These are phyloP conservation scores for Zygnema circumcarinatum DNA, from an alignment of 139 green algal species.

Conservation along the genomic window DNA sequence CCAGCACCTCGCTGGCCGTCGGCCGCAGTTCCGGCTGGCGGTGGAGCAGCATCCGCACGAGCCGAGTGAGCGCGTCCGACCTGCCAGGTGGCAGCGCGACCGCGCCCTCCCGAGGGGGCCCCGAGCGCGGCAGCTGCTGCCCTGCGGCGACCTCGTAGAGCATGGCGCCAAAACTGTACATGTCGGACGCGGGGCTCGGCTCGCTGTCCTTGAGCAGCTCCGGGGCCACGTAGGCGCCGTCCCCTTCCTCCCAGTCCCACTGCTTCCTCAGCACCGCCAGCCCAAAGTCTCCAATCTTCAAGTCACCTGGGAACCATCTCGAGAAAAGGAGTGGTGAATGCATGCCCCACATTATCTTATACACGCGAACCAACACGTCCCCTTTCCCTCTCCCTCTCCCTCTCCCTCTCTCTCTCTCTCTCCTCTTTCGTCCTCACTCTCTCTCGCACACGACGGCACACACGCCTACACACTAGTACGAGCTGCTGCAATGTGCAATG, in stretches of 20 bases:
- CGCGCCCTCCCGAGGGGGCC: not conserved
- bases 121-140: conserved; percentile 41
- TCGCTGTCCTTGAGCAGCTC: conserved; percentile 70
- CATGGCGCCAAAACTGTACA: conserved; percentile 62
- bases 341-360: too few species aligned
- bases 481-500: too few species aligned
- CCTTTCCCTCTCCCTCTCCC: not conserved
- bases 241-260: conserved; percentile 81
- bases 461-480: too few species aligned
- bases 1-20: not conserved
- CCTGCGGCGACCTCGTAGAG: conserved; percentile 41
- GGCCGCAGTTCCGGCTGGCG: not conserved
- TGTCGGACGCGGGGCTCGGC: conserved; percentile 26
- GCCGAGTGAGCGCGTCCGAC: not conserved
- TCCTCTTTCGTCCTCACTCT: too few species aligned
- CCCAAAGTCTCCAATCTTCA: conserved; percentile 77
- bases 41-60: not conserved
- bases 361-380: too few species aligned
- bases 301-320: conserved; percentile 58
- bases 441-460: too few species aligned
- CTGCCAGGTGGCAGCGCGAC: not conserved
- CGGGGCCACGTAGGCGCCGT: conserved; percentile 81
- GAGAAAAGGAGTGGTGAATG: not conserved
- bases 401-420: not conserved
- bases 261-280: conserved; percentile 62